Base-by-base conservation (phyloP, 2,329 filamentous ascomycete species). In the Aspergillus carbonarius region DNA sequence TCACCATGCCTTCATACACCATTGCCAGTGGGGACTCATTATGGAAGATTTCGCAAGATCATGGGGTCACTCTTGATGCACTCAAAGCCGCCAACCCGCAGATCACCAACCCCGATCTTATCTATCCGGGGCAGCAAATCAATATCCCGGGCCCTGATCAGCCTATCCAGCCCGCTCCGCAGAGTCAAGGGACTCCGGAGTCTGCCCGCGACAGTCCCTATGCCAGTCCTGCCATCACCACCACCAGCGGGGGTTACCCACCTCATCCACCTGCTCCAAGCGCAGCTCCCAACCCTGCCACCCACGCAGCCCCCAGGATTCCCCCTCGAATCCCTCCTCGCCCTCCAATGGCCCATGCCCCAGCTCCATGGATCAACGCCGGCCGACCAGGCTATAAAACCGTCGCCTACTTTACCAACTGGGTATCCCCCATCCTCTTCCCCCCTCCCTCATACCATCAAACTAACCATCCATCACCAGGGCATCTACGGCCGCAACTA, bases 401-500 rank as follows among this genome's bases (percentile, higher is more conserved):
- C 7, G 76, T 79, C 30, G 75, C 71, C 37, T 79, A 79, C 61
- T 79, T 75, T 63, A 76, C 77, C 42, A 78, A 79, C 60, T 79
- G 76, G 77, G 77, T 76, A 53, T 53, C 67, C 59, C 17, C 20
- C 3, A 39, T 25, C 20, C 10, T 10, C 40, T 30, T 39, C 18
- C 47, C n/a, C 32, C 10, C 8, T n/a, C 9, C 15, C 5, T 25
- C 7, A 12, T 17, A 27, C n/a, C 13, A 27, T n/a, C 13, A 20
- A 32, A 10, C 27, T 39, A 30, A 44, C n/a, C 25, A 48, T n/a
- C n/a, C n/a, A n/a, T n/a, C 44, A 50, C 10, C 46, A 81, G 91
- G 90, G 90, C 63, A 93, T 96, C 66, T 97, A 97, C 74, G 91
- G 82, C 40, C 86, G 93, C 57, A 90, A 93, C 68, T 90, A 93